Conservation (phyloP, 495 filamentous ascomycete genomes). For the Thozetella sp. region DNA sequence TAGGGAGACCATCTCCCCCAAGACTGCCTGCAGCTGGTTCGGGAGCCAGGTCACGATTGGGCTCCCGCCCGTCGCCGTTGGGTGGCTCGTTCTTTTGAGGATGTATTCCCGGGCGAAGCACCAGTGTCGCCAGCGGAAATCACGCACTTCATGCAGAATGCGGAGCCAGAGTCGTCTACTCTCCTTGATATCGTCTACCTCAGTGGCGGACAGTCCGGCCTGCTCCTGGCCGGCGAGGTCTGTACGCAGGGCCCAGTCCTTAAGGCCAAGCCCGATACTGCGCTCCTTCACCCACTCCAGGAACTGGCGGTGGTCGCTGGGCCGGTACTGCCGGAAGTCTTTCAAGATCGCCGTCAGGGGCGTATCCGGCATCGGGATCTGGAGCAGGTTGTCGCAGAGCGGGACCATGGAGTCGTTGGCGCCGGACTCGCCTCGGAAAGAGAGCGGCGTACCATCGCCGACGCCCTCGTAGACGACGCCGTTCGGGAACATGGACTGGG, state of each 20-base stretch:
- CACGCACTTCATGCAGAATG: conserved; percentile 79
- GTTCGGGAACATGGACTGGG: conserved; percentile 87
- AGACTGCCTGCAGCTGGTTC: conserved; percentile 78
- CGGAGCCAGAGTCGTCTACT: conserved; percentile 62
- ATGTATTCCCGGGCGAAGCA: conserved; percentile 95
- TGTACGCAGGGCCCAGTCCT: conserved; percentile 61
- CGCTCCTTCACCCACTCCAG: conserved; percentile 67
- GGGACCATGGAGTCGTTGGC: conserved; percentile 90
- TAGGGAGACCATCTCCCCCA: conserved; percentile 72
- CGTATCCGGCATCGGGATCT: conserved; percentile 79
- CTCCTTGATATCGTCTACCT: conserved; percentile 32
- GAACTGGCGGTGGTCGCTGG: conserved; percentile 83
- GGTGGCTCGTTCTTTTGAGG: conserved; percentile 77
- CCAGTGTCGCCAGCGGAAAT: conserved; percentile 94
- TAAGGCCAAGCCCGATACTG: conserved; percentile 57
- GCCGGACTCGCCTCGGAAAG: conserved; percentile 79
- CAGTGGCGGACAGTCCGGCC: conserved; percentile 13
- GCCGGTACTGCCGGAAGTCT: conserved; percentile 85
- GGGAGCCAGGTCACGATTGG: conserved; percentile 92
- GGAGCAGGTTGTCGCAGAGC: conserved; percentile 79
- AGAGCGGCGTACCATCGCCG: conserved; percentile 65
- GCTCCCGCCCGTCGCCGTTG: conserved; percentile 87
- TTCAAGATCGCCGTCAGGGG: conserved; percentile 82
- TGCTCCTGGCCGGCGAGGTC: conserved; percentile 32
- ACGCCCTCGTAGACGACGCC: conserved; percentile 88